Percentiles rank a stretch among this genome's conserved stretches.
phyloP scores from a whole-genome alignment of 23 red algal species.

The Pyropia haitanensis region DNA sequence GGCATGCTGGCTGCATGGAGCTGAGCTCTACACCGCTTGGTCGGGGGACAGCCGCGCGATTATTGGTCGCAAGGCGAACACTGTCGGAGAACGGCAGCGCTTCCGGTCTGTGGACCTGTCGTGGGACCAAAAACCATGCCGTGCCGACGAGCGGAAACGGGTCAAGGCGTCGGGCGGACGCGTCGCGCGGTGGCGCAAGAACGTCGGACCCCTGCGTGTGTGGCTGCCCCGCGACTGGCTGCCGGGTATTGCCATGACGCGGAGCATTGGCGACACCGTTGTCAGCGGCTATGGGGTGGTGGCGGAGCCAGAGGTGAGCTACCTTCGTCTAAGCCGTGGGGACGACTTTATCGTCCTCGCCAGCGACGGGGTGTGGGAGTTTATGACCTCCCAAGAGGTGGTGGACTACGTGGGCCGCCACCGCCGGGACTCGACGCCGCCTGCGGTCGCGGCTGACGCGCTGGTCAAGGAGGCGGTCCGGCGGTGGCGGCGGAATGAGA shows the following conservation, averaged over 20 bases:
- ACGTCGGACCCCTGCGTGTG: conserved; percentile 80
- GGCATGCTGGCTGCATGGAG: conserved; percentile 26
- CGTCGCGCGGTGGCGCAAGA: conserved; percentile 76
- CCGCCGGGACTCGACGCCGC: background rate
- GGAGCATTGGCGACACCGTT: conserved; percentile 80
- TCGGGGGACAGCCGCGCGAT: conserved; percentile 80
- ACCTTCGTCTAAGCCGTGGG: conserved; percentile 18
- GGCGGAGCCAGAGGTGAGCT: conserved; percentile 66
- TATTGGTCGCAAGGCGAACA: conserved; percentile 24
- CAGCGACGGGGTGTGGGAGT: conserved; percentile 98
- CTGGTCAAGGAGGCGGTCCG: conserved; percentile 82
- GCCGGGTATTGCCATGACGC: conserved; percentile 97
- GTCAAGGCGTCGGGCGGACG: conserved; percentile 66
- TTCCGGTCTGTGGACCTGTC: conserved; percentile 58
- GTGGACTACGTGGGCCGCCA: conserved; percentile 52
- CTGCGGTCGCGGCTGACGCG: conserved; percentile 39
- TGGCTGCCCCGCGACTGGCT: conserved; percentile 88
- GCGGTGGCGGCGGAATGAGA: conserved; percentile 72
- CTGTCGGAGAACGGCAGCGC: background rate
- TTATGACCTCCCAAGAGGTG: conserved; percentile 79
- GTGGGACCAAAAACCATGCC: conserved; percentile 69
- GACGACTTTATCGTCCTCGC: conserved; percentile 79
- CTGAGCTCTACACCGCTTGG: conserved; percentile 58
- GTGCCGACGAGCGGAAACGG: conserved; percentile 77
- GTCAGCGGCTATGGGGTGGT: conserved; percentile 62